Conservation (phyloP, 768 basidiomycete species). For the Macrolepiota albuminosa region DNA sequence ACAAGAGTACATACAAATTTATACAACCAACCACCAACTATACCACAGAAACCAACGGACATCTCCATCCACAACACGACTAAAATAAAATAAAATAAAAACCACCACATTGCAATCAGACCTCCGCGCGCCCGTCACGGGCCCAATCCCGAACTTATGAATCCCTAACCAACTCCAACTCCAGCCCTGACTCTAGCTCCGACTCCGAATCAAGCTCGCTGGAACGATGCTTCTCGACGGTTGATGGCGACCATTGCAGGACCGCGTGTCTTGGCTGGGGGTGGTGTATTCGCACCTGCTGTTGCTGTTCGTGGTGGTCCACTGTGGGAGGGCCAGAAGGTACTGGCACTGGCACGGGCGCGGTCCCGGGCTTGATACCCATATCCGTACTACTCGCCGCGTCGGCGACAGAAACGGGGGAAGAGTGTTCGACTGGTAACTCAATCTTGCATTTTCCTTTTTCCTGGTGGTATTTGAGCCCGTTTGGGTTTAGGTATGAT, state of each 20-base stretch:
- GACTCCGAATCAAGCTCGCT: not conserved
- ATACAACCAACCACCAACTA: no score
- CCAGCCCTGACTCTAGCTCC: no score
- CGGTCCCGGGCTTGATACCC: not conserved
- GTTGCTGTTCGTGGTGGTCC: not conserved
- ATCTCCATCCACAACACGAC: no score
- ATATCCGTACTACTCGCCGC: not conserved
- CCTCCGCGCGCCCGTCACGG: no score
- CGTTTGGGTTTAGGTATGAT: constrained; percentile 63
- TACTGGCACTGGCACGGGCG: not conserved
- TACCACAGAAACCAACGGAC: no score
- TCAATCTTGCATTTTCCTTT: constrained; percentile 59
- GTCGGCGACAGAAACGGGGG: not conserved
- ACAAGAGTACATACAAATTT: no score
- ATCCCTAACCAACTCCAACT: not conserved
- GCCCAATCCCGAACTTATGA: no score
- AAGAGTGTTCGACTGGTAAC: not conserved
- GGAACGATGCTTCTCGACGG: not conserved
- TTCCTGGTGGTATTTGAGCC: constrained; percentile 62
- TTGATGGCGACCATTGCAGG: not conserved
- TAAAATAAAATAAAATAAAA: no score
- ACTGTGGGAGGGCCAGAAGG: not conserved
- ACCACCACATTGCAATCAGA: no score
- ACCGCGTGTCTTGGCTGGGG: not conserved
- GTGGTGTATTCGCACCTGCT: not conserved